Base-by-base conservation (phyloP, 2,329 filamentous ascomycete genomes). In the Bipolaris sorokiniana region DNA sequence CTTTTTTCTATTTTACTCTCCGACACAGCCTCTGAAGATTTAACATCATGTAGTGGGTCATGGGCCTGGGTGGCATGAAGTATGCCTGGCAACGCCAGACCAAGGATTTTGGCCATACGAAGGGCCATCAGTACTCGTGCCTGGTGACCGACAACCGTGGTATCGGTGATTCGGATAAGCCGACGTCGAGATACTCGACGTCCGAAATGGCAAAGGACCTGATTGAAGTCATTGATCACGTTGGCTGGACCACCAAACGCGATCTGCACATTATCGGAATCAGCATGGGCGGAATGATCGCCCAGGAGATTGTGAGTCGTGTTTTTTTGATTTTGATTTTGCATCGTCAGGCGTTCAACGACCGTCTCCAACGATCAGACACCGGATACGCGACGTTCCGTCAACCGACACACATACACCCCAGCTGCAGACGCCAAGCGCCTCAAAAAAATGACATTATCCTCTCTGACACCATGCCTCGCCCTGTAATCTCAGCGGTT, bases 281-380 rank as follows among this genome's bases (percentile, higher is more conserved):
- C 63, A 91, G 88, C 57, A 90, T 96, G 84, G 92, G 92, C 62
- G 92, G 92, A 69, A 96, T 97, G 92, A 94, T 97, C 67, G 86
- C 90, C 2, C 92, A 96, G 76, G 92, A 97, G 78, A 71, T 97
- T 3, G 84, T 82, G 74, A 69, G 77, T 70, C 53, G 37, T 52
- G 48, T 26, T 54, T 41, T 49, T 31, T 26, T 55, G 36, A 48
- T 31, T 44, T 31, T 31, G 28, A 42, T 46, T 22, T 16, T 40
- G 38, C 48, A 15, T 50, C 33, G 37, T 16, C 40, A 22, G 50
- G 46, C 48, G 58, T 20, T 34, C 16, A 53, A 48, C 34, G 47
- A 45, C 9, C 56, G 37, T 48, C 37, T 23, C 36, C 34, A 18
- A 46, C 28, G 11, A 7, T 31, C 50, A 34, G 33, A 41, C 16